Conservation (phyloP, 139 green algal genomes). For the Choricystis sp. region DNA sequence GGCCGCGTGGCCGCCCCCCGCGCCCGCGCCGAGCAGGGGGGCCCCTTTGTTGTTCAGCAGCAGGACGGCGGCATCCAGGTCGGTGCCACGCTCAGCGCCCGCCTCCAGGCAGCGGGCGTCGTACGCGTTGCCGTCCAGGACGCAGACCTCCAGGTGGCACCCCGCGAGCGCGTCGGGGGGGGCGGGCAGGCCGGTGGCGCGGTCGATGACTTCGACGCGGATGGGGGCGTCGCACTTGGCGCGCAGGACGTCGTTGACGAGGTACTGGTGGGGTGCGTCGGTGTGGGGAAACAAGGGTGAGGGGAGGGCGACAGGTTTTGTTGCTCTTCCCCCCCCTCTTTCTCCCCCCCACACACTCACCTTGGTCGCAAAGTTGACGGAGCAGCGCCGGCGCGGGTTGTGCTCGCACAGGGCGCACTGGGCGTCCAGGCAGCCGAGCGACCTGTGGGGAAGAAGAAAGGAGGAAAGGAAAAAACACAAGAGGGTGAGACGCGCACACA, state of each 20-base stretch:
- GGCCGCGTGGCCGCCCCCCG: constrained; percentile 4
- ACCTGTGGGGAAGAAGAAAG: constrained; percentile 20
- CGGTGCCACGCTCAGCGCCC: constrained; percentile 30
- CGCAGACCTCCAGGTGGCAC: constrained; percentile 50
- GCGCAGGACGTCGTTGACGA: constrained; percentile 62
- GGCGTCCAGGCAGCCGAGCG: constrained; percentile 62
- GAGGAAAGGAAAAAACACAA: neutral
- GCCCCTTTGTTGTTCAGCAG: constrained; percentile 56
- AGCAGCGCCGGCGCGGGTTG: constrained; percentile 65
- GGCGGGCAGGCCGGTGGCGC: constrained; percentile 38
- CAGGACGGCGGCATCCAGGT: constrained; percentile 52
- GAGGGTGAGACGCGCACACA: neutral
- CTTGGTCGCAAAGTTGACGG: constrained; percentile 48
- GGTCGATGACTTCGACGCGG: constrained; percentile 67
- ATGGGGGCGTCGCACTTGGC: constrained; percentile 65
- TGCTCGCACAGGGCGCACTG: constrained; percentile 76
- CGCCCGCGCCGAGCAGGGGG: constrained; percentile 20
- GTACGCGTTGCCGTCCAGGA: constrained; percentile 69
- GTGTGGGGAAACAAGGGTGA: too few species aligned
- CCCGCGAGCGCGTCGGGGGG: constrained; percentile 47
- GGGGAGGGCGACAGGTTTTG: too few species aligned
- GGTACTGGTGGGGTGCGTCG: constrained; percentile 32
- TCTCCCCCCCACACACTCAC: too few species aligned
- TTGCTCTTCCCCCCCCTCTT: too few species aligned
- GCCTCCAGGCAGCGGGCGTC: constrained; percentile 50